These are phyloP conservation scores for Creolimax fragrantissima DNA, from an alignment of 78 protist genomes.

Conservation along the genomic window DNA sequence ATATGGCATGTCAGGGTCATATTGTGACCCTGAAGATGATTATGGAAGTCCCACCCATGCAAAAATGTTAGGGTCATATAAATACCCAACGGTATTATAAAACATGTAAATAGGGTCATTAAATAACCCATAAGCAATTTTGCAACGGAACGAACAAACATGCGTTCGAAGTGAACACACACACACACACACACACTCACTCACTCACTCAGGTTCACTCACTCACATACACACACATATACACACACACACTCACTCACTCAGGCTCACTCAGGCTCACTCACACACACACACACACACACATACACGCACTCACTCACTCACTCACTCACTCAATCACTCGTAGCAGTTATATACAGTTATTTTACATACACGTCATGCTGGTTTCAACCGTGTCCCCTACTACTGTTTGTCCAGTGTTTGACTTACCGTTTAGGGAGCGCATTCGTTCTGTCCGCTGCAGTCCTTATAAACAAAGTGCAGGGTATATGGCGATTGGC, in stretches of 20 bases:
- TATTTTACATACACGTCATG: too few relatives aligned
- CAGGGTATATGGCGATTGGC: too few relatives aligned
- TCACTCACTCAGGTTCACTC: not conserved
- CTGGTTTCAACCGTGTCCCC: too few relatives aligned
- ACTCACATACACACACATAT: slow-evolving; percentile 1
- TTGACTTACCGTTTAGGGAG: too few relatives aligned
- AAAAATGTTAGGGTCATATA: not conserved
- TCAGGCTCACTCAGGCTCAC: not conserved
- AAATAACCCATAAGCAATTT: not conserved
- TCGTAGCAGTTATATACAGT: too few relatives aligned
- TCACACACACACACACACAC: not conserved
- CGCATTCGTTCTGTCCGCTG: too few relatives aligned
- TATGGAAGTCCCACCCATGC: not conserved
- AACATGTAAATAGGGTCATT: not conserved
- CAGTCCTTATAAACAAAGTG: too few relatives aligned
- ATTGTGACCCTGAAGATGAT: not conserved
- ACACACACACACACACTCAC: not conserved
- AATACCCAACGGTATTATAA: not conserved
- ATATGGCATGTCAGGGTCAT: too few relatives aligned
- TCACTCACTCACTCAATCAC: not conserved
- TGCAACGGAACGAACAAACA: not conserved
- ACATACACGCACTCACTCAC: slow-evolving; percentile 10
- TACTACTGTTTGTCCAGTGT: too few relatives aligned
- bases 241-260: slow-evolving; percentile 6
- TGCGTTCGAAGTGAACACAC: not conserved